A percentile compares a stretch with the other conserved stretches of the same genome.
Conservation (phyloP, 257 asterid genomes). For the Galeopsis tetrahit region DNA sequence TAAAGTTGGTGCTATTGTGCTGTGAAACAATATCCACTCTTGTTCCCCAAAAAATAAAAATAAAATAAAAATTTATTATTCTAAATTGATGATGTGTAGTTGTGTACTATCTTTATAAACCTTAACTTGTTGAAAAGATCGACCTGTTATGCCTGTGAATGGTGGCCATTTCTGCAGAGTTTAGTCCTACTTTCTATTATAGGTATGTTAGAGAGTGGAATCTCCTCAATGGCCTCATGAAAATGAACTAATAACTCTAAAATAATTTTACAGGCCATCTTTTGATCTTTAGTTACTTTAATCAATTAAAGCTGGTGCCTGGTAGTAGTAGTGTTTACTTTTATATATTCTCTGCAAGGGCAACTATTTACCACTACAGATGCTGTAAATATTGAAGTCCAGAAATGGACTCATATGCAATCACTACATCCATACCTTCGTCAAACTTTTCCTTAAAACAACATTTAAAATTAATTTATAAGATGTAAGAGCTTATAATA, state of each 20-base stretch:
- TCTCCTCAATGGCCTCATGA: constrained; percentile 2
- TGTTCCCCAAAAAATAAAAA: not conserved
- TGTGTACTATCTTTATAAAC: not conserved
- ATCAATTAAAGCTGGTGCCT: too few relatives aligned
- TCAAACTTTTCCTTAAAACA: not conserved
- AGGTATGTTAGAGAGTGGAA: not conserved
- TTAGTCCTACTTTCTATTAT: not conserved
- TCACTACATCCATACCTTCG: not conserved
- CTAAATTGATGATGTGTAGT: not conserved
- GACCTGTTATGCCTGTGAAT: not conserved
- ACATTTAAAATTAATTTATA: not conserved
- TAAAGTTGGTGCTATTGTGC: too few relatives aligned
- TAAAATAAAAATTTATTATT: not conserved
- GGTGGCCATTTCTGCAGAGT: constrained; percentile 2
- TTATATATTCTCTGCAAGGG: too few relatives aligned
- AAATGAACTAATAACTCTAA: not conserved
- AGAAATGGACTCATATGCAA: not conserved
- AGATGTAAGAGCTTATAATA: not conserved
- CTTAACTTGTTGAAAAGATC: not conserved
- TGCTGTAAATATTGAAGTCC: not conserved
- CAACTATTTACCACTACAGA: too few relatives aligned
- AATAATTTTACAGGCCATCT: not conserved
- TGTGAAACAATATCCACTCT: not conserved
- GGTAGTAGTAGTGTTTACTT: too few relatives aligned
- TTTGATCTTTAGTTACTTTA: not conserved